Base-by-base conservation (phyloP, 768 basidiomycete genomes). In the Kwoniella sp. region DNA sequence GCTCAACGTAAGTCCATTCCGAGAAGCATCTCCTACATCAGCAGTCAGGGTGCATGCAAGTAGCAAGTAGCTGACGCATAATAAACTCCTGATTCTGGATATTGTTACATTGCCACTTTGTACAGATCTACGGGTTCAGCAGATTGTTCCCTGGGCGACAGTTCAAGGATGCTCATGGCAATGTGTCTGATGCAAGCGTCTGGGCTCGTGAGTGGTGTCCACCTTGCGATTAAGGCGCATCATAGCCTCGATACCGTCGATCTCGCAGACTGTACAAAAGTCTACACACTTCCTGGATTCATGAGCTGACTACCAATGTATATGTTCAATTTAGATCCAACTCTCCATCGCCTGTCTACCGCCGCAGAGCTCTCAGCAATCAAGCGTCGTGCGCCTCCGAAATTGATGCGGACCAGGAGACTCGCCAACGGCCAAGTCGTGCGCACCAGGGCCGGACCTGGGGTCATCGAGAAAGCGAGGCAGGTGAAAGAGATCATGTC, bases 321-420 rank as follows among this genome's bases (percentile, higher is more conserved):
- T 55, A 34, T 50, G 23, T 22, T 54, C 22, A 31, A 41, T 4
- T 37, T 58, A 77, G 76, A 80, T 47, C 77, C 79, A 8, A 74
- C 71, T 0, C 69, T 80, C 1, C 67, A 76, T 53, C 76, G 77
- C 22, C 67, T 76, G 7, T 79, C 77, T n/a, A 73, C 67, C 0
- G 45, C 66, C 37, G 48, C 55, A 9, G 77, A 80, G 12, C 52
- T 80, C 29, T 52, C 60, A 26, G 9, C 58, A 2, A 70, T 80
- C 71, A 80, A 77, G 59, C 73, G 79, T 0, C 72, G 77, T 1
- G 79, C 79, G 12, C 73, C 79, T 3, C 79, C 77, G n/a, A 78
- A 78, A 54, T 62, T 80, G 7, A 73, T 78, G 66, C 74, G 79
- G 5, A 78, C 76, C 3, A 65, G 79, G 20, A 69, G 75, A 45